A percentile compares a stretch with the other conserved stretches of the same genome.
phyloP scores from a whole-genome alignment of 371 early-diverging fungal species.

The Rhizopus sp. region DNA sequence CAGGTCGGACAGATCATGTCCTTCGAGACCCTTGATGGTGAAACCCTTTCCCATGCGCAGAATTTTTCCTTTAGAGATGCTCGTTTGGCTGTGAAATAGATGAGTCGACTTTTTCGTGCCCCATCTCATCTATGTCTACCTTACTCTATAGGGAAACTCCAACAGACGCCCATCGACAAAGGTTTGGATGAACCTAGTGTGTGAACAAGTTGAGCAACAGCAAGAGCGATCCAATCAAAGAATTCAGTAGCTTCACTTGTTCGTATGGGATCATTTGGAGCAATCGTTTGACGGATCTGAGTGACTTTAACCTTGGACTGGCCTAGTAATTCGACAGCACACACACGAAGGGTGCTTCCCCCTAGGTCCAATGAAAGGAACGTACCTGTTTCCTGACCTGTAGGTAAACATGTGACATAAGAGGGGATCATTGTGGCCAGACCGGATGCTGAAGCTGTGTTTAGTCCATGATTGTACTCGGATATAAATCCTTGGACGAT shows the following conservation, averaged over 20 bases:
- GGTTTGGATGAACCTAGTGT: constrained; percentile 18
- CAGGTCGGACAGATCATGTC: constrained; percentile 78
- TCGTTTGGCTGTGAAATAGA: constrained; percentile 62
- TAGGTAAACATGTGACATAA: constrained; percentile 79
- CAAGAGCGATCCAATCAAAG: constrained; percentile 89
- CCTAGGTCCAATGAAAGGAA: constrained; percentile 92
- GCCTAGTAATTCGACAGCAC: constrained; percentile 34
- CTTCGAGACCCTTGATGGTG: constrained; percentile 70
- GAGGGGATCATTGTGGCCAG: constrained; percentile 70
- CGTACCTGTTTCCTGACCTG: constrained; percentile 79
- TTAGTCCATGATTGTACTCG: constrained; percentile 48
- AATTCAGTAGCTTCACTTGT: constrained; percentile 67
- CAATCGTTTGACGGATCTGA: constrained; percentile 64
- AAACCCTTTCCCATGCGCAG: constrained; percentile 94
- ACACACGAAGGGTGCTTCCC: constrained; percentile 91
- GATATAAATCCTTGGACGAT: constrained; percentile 53
- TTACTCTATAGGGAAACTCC: constrained; percentile 57
- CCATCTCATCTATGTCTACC: constrained; percentile 8
- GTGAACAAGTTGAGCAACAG: constrained; percentile 36
- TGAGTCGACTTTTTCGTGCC: too few relatives aligned
- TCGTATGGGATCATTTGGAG: constrained; percentile 34
- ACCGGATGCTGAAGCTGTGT: constrained; percentile 48
- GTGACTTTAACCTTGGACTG: constrained; percentile 52
- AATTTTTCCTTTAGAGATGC: constrained; percentile 72
- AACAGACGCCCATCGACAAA: constrained; percentile 46